These are phyloP conservation scores for Neurospora cerealis DNA, from an alignment of 495 filamentous ascomycete species.

Conservation along the genomic window DNA sequence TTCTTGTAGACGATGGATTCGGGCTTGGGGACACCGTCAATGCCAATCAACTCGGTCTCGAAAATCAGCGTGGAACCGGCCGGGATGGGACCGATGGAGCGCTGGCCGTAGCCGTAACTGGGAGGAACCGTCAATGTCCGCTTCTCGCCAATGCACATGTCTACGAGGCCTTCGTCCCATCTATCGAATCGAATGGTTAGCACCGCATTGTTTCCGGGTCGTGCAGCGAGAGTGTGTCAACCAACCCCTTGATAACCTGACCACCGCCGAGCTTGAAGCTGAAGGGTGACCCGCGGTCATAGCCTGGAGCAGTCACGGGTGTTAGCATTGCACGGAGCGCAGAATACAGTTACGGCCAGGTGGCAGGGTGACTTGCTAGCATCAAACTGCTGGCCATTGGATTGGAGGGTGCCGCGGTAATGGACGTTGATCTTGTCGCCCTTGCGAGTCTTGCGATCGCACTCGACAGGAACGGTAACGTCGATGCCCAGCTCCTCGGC, in stretches of 20 bases:
- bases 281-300: constrained; percentile 66
- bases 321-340: constrained; percentile 7
- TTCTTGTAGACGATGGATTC: constrained; percentile 37
- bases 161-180: constrained; percentile 85
- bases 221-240: constrained; percentile 4
- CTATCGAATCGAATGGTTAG: constrained; percentile 22
- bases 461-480: constrained; percentile 56
- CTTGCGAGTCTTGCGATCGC: constrained; percentile 57
- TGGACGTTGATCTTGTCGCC: constrained; percentile 79
- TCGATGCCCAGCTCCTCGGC: constrained; percentile 61
- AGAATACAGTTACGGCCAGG: constrained; percentile 1
- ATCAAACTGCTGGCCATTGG: constrained; percentile 48
- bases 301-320: constrained; percentile 35
- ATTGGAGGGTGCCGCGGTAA: constrained; percentile 71
- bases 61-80: constrained; percentile 75
- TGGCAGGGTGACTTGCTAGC: constrained; percentile 28
- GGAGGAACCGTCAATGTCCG: constrained; percentile 83
- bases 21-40: constrained; percentile 62
- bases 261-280: constrained; percentile 68
- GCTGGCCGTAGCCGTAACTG: constrained; percentile 70
- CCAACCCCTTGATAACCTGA: constrained; percentile 76
- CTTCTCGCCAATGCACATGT: constrained; percentile 98
- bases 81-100: constrained; percentile 67
- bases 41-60: constrained; percentile 84
- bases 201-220: background rate